A percentile compares a stretch with the other conserved stretches of the same genome.
phyloP scores from a whole-genome alignment of 805 yeast genomes.

The Candida incommunis region DNA sequence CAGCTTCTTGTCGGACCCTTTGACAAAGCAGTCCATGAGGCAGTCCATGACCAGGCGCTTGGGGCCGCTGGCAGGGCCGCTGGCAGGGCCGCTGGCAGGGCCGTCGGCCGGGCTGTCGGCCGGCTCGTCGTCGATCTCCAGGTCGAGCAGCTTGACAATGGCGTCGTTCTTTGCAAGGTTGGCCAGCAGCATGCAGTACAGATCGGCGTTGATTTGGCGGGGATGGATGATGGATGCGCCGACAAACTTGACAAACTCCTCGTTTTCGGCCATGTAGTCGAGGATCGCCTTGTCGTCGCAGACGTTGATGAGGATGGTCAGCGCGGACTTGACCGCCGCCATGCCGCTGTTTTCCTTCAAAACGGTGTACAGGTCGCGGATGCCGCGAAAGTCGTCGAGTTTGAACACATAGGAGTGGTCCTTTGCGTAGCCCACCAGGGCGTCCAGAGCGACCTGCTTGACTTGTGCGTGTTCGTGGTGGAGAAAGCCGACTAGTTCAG shows the following conservation, averaged over 20 bases:
- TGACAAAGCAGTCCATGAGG: conserved; percentile 78
- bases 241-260: conserved; percentile 27
- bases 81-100: too few relatives aligned
- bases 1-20: conserved; percentile 59
- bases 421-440: conserved; percentile 66
- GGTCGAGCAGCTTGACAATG: conserved; percentile 37
- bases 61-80: conserved; percentile 25
- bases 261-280: conserved; percentile 50
- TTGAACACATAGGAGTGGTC: conserved; percentile 57
- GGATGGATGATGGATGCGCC: conserved; percentile 26
- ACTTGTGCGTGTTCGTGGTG: conserved; percentile 73
- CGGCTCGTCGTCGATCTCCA: conserved; percentile 33
- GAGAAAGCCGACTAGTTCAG: conserved; percentile 55
- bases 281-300: conserved; percentile 60
- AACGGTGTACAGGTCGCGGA: conserved; percentile 54
- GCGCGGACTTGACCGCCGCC: conserved; percentile 26
- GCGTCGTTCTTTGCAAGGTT: conserved; percentile 71
- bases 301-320: conserved; percentile 70
- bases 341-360: conserved; percentile 33
- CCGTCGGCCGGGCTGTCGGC: conserved; percentile 66
- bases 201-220: conserved; percentile 58
- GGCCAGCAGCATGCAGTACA: conserved; percentile 70
- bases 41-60: conserved; percentile 45
- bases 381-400: conserved; percentile 54
- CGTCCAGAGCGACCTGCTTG: conserved; percentile 71